phyloP scores from a whole-genome alignment of 2,329 filamentous ascomycete species.

The Ophiostoma sp. region DNA sequence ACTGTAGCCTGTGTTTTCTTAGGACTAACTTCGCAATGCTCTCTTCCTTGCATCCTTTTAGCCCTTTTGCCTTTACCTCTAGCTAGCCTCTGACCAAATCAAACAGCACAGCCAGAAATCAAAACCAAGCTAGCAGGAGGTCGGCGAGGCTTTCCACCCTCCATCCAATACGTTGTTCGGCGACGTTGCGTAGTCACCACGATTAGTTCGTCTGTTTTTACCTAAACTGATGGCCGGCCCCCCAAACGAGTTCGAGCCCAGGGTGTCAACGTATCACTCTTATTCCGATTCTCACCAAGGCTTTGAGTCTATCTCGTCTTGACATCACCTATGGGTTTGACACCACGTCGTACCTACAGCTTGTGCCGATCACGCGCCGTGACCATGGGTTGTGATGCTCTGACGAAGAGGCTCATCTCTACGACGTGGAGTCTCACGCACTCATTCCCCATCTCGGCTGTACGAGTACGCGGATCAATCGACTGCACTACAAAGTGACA shows the following conservation, averaged over 20 bases:
- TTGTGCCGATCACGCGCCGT: not conserved
- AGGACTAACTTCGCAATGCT: not conserved
- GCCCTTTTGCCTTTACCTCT: not conserved
- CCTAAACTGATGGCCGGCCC: constrained; percentile 3
- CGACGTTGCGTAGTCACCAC: not conserved
- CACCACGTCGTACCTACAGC: not conserved
- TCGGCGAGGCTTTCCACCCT: not conserved
- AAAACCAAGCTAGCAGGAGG: not conserved
- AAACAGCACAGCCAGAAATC: too few species aligned
- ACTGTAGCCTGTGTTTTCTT: not conserved
- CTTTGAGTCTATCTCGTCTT: not conserved
- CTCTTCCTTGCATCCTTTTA: not conserved
- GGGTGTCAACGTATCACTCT: constrained; percentile 3
- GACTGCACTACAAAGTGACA: too few species aligned
- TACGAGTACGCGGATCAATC: too few species aligned
- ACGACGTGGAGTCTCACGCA: too few species aligned
- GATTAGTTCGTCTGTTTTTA: not conserved
- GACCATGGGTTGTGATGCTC: not conserved
- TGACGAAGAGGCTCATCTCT: too few species aligned
- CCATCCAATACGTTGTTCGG: constrained; percentile 2
- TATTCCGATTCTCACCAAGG: not conserved
- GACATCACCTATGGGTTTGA: not conserved
- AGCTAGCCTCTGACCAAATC: not conserved
- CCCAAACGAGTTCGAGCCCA: not conserved
- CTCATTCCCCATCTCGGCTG: too few species aligned